Evolutionary conservation across 257 asterid genomes (phyloP), one percentile per base, ranked within the genome.

Genomic region (Striga asiatica): DNA sequence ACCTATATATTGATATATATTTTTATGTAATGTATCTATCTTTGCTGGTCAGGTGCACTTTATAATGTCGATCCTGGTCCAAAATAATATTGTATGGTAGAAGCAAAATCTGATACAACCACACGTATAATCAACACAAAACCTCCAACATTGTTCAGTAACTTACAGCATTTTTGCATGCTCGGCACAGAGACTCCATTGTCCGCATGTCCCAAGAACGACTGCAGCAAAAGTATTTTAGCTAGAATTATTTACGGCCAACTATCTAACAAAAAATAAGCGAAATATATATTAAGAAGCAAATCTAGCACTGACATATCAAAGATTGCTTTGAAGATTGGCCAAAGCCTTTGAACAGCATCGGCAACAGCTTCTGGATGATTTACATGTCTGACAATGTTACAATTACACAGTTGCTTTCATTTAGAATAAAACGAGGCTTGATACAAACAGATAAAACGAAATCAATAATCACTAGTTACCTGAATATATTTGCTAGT

Each of bases 131-230:
- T 38, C 47, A 50, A 61, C 43, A 56, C 28, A 53, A 39, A 66
- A 71, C 62, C 17, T 34, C 42, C 35, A 50, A 18, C 27, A 58
- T 54, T 28, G 46, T 51, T 22, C 50, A 68, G 54, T 49, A 67
- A 72, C 98, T 80, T 73, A 91, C 98, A 70, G 98, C 95, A 78
- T 84, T 72, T 81, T 87, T 91, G 78, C 98, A 91, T 50, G 98
- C 98, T 56, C 98, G 92, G 64, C 98, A 91, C 58, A 91, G 89
- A 64, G 98, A 87, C 70, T 91, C 98, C 98, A 91, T 91, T n/a
- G 96, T 84, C 60, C 96, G 87, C 85, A 80, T 74, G 71, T 91
- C 96, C 98, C 98, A 91, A 29, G 96, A 81, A 71, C 94, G 98
- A 52, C 98, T 91, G 86, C 70, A 73, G 39, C 51, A 74, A 49